Base-by-base conservation (phyloP, 331 rosid species). In the Dryas integrifolia region DNA sequence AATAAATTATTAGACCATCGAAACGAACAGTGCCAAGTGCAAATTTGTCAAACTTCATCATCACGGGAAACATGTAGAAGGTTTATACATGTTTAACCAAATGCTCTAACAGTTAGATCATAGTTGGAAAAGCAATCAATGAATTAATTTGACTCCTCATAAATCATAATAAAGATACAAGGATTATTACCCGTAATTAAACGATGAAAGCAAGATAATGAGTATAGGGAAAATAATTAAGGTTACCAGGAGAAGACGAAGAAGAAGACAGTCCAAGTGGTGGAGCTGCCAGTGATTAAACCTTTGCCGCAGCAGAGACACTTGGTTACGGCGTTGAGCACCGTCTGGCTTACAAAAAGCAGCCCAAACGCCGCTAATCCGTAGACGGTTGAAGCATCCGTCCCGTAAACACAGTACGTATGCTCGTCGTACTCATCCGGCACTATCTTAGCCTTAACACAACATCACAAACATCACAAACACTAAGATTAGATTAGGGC, bases 291-390 rank as follows among this genome's bases (percentile, higher is more conserved):
- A 6, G 86, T 73, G 67, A 85, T 79, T 26, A 94, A 87, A 51
- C 98, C 98, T 80, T 86, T 91, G 13, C 98, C 97, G 53, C 88
- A 91, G 78, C 98, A 94, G 40, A 91, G 87, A 78, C 98, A 94
- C 79, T 92, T 85, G 1, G 98, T 94, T 50, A 89, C 90, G 77
- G 63, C 90, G 84, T 80, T 83, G 65, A 94, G 71, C 69, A 86
- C 77, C 64, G 79, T 24, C 15, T 94, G 97, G 82, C 96, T 84
- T 49, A 94, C 72, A 45, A 89, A 63, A 15, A 94, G 63, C 61
- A 94, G 82, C 21, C 80, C 85, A 73, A 83, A 72, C 74, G 97
- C 98, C 75, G 85, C 35, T 24, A 94, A 51, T 8, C 98, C 98
- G 83, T 94, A 94, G 38, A 79, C 82, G 67, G 98, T 89, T 61